These are phyloP conservation scores for Elsinoe australis DNA, from an alignment of 2,329 filamentous ascomycete species.

Conservation along the genomic window DNA sequence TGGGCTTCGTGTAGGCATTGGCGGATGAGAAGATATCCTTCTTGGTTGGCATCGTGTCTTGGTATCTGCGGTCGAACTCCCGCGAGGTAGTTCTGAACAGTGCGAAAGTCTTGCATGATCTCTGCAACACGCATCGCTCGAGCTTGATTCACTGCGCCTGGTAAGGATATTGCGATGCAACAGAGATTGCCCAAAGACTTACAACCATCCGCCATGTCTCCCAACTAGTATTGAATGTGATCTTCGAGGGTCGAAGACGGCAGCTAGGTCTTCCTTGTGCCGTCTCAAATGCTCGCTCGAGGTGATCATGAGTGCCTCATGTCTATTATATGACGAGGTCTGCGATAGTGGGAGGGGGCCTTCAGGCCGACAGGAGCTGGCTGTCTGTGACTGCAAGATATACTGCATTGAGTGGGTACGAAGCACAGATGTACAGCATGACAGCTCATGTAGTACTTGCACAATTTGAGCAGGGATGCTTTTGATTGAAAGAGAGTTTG, in stretches of 20 bases:
- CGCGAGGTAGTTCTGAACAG: slow-evolving; percentile 51
- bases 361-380: no score
- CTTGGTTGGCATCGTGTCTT: slow-evolving; percentile 37
- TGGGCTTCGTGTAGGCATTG: slow-evolving; percentile 51
- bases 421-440: no score
- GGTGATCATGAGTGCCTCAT: background rate
- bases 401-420: no score
- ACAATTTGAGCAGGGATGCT: no score
- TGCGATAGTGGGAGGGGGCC: no score
- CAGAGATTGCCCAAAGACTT: no score
- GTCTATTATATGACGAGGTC: background rate
- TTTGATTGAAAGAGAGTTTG: slow-evolving; percentile 11
- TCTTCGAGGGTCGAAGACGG: background rate
- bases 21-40: slow-evolving; percentile 52
- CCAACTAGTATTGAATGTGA: no score
- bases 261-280: background rate
- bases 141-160: slow-evolving; percentile 51
- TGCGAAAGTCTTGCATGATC: slow-evolving; percentile 58
- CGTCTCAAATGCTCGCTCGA: background rate
- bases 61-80: slow-evolving; percentile 36
- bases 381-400: no score
- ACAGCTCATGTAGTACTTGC: background rate
- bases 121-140: slow-evolving; percentile 56
- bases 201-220: slow-evolving; percentile 55
- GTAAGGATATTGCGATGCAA: no score